A percentile compares a stretch with the other conserved stretches of the same genome.
These are phyloP conservation scores for Diaporthe aspalathi DNA, from an alignment of 2,329 filamentous ascomycete genomes.

Conservation along the genomic window DNA sequence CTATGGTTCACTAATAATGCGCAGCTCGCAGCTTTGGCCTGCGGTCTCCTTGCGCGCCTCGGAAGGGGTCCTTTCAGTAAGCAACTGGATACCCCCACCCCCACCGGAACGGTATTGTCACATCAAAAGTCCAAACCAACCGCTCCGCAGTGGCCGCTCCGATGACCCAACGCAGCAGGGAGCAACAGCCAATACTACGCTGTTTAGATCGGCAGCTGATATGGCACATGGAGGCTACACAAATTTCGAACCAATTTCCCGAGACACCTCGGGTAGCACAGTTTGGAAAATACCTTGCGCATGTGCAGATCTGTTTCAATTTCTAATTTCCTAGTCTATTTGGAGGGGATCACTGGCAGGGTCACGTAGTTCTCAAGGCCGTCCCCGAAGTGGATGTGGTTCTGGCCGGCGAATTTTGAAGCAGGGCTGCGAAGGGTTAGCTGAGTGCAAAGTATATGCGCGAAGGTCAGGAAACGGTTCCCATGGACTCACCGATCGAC, in stretches of 20 bases:
- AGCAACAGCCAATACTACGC: not conserved
- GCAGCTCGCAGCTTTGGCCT: not conserved
- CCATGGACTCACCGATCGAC: constrained; percentile 56
- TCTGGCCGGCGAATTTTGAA: constrained; percentile 68
- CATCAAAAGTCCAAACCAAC: not conserved
- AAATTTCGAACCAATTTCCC: not conserved
- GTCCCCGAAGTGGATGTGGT: constrained; percentile 65
- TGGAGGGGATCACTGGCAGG: constrained; percentile 61
- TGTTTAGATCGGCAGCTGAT: not conserved
- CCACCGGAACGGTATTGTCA: not conserved
- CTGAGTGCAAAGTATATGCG: not conserved
- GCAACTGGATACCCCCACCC: constrained; percentile 13
- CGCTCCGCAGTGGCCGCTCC: constrained; percentile 10
- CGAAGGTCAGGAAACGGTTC: not conserved
- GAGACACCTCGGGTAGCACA: not conserved
- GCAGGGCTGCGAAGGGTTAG: constrained; percentile 39
- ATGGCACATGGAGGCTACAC: not conserved
- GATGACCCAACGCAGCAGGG: not conserved
- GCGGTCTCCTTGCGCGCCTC: not conserved
- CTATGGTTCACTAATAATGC: not conserved
- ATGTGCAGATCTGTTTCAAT: not conserved
- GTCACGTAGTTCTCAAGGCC: constrained; percentile 62
- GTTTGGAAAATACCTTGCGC: not conserved
- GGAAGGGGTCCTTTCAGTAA: not conserved
- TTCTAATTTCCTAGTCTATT: constrained; percentile 14